Base-by-base conservation (phyloP, 768 basidiomycete genomes). In the Asterophora lycoperdoides region DNA sequence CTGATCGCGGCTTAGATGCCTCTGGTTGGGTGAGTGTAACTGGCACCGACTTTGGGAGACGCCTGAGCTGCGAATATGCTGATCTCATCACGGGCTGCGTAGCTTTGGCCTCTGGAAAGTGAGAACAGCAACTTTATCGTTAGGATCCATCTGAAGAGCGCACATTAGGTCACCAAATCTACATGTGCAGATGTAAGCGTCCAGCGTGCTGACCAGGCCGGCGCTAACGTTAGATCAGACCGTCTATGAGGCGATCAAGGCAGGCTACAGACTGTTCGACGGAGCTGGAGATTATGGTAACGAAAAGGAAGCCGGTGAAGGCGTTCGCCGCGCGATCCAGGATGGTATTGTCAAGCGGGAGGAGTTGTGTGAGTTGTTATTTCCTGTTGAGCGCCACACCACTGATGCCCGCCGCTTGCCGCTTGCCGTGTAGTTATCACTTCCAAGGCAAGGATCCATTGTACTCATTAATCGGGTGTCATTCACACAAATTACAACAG, bases 251-350 rank as follows among this genome's bases (percentile, higher is more conserved):
- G 89, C 92, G 14, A 86, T 93, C 70, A 90, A 90, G 64, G 73
- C 76, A 19, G 92, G 93, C 0, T 93, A 91, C 64, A 82, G 92
- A 53, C 84, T 95, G 46, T 74, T 95, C 47, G 91, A 93, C 48
- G 85, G 88, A 52, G 90, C 90, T 28, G 80, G 81, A 56, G 89
- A 90, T 68, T 93, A 92, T 64, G 91, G 87, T 7, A 94, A 95
- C 55, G 93, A 95, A 68, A 87, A 83, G 60, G 83, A 92, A 65
- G 85, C 86, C 4, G 90, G 88, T 1, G 75, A 83, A 58, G 91
- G 91, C 54, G 76, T 93, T 49, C 76, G 73, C 44, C 80, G 82
- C 11, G 91, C 90, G n/a, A 77, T 93, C 55, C 63, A 70, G 34
- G 89, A 91, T 6, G 90, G 92, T 11, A 62, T 93, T 32, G 86